Percentiles rank a stretch among this genome's conserved stretches.
These are phyloP conservation scores for Russula olivacea DNA, from an alignment of 768 basidiomycete species.

Conservation along the genomic window DNA sequence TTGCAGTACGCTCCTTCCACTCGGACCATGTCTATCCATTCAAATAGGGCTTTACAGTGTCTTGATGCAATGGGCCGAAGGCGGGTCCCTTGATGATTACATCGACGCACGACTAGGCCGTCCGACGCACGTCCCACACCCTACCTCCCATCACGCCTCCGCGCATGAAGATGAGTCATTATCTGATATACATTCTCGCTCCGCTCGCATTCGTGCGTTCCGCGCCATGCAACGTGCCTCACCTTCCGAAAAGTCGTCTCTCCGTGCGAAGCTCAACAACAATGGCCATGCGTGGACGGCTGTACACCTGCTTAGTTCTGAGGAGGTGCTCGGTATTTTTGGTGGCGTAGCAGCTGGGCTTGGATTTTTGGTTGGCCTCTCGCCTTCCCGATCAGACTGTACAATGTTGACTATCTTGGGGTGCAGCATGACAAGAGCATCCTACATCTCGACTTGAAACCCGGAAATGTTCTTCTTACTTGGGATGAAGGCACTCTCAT, in stretches of 20 bases:
- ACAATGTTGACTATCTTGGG: background rate
- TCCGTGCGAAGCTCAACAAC: slow-evolving; percentile 46
- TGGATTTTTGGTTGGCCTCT: slow-evolving; percentile 67
- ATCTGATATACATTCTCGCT: slow-evolving; percentile 42
- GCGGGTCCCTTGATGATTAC: slow-evolving; percentile 81
- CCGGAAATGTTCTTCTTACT: slow-evolving; percentile 87
- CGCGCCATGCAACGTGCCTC: slow-evolving; percentile 60
- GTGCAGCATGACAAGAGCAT: slow-evolving; percentile 75
- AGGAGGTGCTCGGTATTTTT: slow-evolving; percentile 78
- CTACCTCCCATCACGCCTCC: slow-evolving; percentile 41
- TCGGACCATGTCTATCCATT: background rate
- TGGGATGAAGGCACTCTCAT: slow-evolving; percentile 84
- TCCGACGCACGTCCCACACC: slow-evolving; percentile 26
- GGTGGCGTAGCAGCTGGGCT: slow-evolving; percentile 82
- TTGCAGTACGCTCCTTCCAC: slow-evolving; percentile 55
- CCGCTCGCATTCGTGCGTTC: slow-evolving; percentile 72
- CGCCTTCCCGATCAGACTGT: too few relatives aligned
- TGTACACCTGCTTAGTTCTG: slow-evolving; percentile 77
- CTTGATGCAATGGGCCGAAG: slow-evolving; percentile 92
- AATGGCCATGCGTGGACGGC: slow-evolving; percentile 51
- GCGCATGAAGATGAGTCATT: slow-evolving; percentile 28
- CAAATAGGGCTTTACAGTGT: slow-evolving; percentile 42
- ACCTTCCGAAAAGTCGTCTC: slow-evolving; percentile 56
- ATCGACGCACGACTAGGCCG: slow-evolving; percentile 75
- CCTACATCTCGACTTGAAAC: slow-evolving; percentile 89